Base-by-base conservation (phyloP, 345 rosid species). In the Boechera stricta region DNA sequence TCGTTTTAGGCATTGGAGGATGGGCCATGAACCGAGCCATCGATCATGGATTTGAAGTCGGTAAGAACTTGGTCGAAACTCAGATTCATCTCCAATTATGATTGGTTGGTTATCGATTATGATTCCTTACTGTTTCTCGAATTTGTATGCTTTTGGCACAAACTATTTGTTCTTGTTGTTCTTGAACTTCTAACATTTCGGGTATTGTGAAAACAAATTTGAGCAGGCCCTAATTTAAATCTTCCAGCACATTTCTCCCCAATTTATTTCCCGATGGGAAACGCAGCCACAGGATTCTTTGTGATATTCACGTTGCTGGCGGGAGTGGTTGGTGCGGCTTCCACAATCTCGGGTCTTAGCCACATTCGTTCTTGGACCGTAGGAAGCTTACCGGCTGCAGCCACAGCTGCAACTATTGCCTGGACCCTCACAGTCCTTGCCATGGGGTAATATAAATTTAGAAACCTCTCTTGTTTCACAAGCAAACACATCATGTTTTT, bases 211-310 rank as follows among this genome's bases (percentile, higher is more conserved):
- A 53, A 48, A 57, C 38, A 64, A 44, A 56, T 38, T 15, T 49
- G 71, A 74, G 72, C 88, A 94, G 97, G 97, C 4, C 87, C 97
- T 45, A 89, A 73, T 10, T 79, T 89, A 7, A 65, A 79, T 12
- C 97, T 94, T 21, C 97, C 98, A 3, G 98, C 97, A 0, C 97
- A 92, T 81, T 94, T 94, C 83, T 92, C 97, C 8, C 95, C 98
- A 1, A 87, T 94, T 42, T 87, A 79, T 79, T 94, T 92, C 73
- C 97, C 97, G 0, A 94, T 94, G 97, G 97, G 98, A 53, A 94
- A 94, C 55, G 95, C 97, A 4, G 98, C 98, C n/a, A 94, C 98
- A 0, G 98, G 98, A 24, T 94, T 92, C 86, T 92, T 94, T 42
- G 97, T 92, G 72, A 88, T 67, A 5, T 92, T 92, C 42, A 82